Evolutionary conservation across 108 stramenopile species (phyloP), one percentile per base, ranked within the genome.

Genomic region (Conticribra weissflogii): DNA sequence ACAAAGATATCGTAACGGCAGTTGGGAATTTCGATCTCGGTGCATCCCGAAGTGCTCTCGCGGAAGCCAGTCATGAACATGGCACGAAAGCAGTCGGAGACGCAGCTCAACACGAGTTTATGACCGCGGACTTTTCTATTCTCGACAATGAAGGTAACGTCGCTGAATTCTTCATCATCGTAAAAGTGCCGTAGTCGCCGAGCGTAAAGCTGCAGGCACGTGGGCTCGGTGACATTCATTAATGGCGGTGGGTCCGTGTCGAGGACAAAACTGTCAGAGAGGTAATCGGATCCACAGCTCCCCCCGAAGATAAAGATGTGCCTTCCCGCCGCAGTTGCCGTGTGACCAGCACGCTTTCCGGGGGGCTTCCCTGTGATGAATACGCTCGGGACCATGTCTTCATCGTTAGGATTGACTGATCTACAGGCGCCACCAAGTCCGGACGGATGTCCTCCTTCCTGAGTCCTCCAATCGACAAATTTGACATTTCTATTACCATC

Each of bases 121-220:
- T 98, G 97, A 27, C 88, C 97, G 61, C 85, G 87, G 5, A 98
- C 84, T 50, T 71, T 69, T 52, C 71, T 81, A 2, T 92, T 95
- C 69, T 96, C 94, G 0, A 98, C 96, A 3, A 98, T 28, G 72
- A 98, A 96, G 9, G 88, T 94, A 14, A 96, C 95, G 62, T 96
- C 96, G 0, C 91, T 84, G 60, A 97, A 96, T 59, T 93, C 91
- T 65, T 88, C 86, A 51, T 91, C 77, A 56, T 96, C 89, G 71
- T 82, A 92, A 71, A 89, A 95, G 58, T 94, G 86, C 4, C 82
- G 60, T 8, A 97, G 69, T 24, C 86, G 77, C 23, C 82, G 62
- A 53, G 85, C 80, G 19, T 93, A 67, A 14, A 95, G 72, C 30
- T 86, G 77, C 17, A 88, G 59, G 60, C 88, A 83, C 3, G 84